Evolutionary conservation across 2,329 filamentous ascomycete genomes (phyloP).

Genomic region (Penicillium oxalicum): DNA sequence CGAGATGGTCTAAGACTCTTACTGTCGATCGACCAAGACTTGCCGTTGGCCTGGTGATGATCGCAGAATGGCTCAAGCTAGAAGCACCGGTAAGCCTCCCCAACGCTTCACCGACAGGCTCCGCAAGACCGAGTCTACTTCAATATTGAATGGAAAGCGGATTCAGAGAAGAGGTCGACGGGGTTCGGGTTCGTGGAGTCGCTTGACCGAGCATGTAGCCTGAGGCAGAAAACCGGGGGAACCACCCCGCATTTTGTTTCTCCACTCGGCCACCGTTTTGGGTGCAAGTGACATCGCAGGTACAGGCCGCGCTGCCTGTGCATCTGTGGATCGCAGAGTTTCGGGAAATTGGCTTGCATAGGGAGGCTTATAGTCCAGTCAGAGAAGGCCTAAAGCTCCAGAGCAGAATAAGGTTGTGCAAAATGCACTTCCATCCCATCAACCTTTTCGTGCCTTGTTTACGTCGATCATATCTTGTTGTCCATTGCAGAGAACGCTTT

Average conservation of each 20-base stretch:
- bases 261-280: slow-evolving; percentile 6
- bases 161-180: slow-evolving; percentile 6
- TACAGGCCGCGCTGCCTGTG: no score
- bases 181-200: slow-evolving; percentile 8
- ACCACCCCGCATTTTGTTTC: slow-evolving; percentile 17
- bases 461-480: no score
- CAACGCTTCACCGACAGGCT: slow-evolving; percentile 14
- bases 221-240: slow-evolving; percentile 19
- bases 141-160: neutral
- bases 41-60: slow-evolving; percentile 1
- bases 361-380: no score
- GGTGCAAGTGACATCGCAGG: no score
- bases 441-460: no score
- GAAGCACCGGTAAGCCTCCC: slow-evolving; percentile 1
- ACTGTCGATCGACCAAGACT: slow-evolving; percentile 21
- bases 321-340: no score
- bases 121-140: slow-evolving; percentile 4
- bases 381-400: no score
- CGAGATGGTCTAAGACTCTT: slow-evolving; percentile 19
- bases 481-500: no score
- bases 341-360: no score
- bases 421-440: no score
- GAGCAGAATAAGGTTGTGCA: no score
- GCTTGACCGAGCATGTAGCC: slow-evolving; percentile 5
- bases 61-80: slow-evolving; percentile 2